Percentiles rank a stretch among this genome's conserved stretches.
These are phyloP conservation scores for Alternaria gaisen DNA, from an alignment of 2,329 filamentous ascomycete genomes.

Conservation along the genomic window DNA sequence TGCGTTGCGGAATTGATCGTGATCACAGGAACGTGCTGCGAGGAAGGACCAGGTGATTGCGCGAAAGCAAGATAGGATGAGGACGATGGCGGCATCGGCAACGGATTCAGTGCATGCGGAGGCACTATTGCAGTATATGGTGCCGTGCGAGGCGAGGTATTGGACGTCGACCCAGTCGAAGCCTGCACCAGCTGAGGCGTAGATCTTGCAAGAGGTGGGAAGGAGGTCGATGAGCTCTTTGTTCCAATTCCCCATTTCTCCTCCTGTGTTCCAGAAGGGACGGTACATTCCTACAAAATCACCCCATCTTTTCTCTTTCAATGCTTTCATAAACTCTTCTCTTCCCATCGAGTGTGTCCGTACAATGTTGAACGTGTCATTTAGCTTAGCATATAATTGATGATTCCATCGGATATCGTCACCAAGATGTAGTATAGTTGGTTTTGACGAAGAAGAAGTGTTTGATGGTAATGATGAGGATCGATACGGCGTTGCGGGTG, in stretches of 20 bases:
- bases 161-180: slow-evolving; percentile 71
- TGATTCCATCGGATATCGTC: slow-evolving; percentile 58
- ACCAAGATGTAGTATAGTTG: slow-evolving; percentile 55
- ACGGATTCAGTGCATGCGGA: slow-evolving; percentile 76
- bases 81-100: slow-evolving; percentile 74
- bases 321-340: slow-evolving; percentile 52
- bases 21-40: slow-evolving; percentile 61
- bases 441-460: slow-evolving; percentile 32
- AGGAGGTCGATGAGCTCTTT: slow-evolving; percentile 62
- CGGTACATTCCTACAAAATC: slow-evolving; percentile 61
- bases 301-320: slow-evolving; percentile 52
- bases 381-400: slow-evolving; percentile 51
- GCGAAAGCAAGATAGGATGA: slow-evolving; percentile 75
- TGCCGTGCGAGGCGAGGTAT: slow-evolving; percentile 67
- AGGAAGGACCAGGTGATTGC: slow-evolving; percentile 70
- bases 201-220: slow-evolving; percentile 64
- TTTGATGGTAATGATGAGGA: not conserved
- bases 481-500: slow-evolving; percentile 16
- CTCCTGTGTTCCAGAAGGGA: slow-evolving; percentile 71
- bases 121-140: slow-evolving; percentile 77
- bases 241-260: slow-evolving; percentile 72
- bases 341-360: slow-evolving; percentile 51
- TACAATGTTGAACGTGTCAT: slow-evolving; percentile 50
- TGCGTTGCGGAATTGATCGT: slow-evolving; percentile 63
- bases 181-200: slow-evolving; percentile 68